Evolutionary conservation across 1,284 basidiomycete genomes (phyloP).

Genomic region (Apiotrichum laibachii): DNA sequence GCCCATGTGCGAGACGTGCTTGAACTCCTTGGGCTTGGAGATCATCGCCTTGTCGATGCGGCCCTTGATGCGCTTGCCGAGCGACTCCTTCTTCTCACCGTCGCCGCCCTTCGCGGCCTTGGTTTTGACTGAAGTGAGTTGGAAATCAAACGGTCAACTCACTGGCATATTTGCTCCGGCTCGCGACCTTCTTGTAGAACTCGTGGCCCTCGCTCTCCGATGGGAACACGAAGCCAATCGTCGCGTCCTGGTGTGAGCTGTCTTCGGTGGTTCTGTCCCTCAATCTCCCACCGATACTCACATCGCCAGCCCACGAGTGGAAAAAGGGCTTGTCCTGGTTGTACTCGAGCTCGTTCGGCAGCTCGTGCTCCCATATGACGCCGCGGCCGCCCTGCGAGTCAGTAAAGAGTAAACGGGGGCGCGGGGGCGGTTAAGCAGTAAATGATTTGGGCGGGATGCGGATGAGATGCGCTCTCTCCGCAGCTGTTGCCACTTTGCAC

Average conservation of each 20-base stretch:
- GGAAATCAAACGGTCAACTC: slow-evolving; percentile 29
- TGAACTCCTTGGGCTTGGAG: slow-evolving; percentile 76
- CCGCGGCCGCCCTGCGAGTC: slow-evolving; percentile 67
- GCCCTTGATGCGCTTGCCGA: slow-evolving; percentile 60
- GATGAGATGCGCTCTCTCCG: too few relatives aligned
- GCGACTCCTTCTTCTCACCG: slow-evolving; percentile 36
- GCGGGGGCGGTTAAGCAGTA: too few relatives aligned
- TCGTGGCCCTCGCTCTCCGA: slow-evolving; percentile 81
- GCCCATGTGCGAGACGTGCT: slow-evolving; percentile 93
- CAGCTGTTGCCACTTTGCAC: too few relatives aligned
- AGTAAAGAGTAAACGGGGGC: not conserved
- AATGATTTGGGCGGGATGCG: too few relatives aligned
- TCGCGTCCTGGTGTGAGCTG: slow-evolving; percentile 32
- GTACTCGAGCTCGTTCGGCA: slow-evolving; percentile 82
- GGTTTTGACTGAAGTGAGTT: slow-evolving; percentile 34
- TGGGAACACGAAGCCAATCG: slow-evolving; percentile 80
- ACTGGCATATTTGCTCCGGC: slow-evolving; percentile 64
- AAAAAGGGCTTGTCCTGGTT: slow-evolving; percentile 87
- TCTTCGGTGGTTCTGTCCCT: not conserved
- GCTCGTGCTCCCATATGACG: slow-evolving; percentile 89
- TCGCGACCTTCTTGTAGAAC: slow-evolving; percentile 84
- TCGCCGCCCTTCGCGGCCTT: slow-evolving; percentile 23
- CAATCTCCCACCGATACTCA: slow-evolving; percentile 54
- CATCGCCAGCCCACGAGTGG: slow-evolving; percentile 89
- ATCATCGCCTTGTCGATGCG: slow-evolving; percentile 90